phyloP scores from a whole-genome alignment of 768 basidiomycete species.

The Lentinula aciculospora region DNA sequence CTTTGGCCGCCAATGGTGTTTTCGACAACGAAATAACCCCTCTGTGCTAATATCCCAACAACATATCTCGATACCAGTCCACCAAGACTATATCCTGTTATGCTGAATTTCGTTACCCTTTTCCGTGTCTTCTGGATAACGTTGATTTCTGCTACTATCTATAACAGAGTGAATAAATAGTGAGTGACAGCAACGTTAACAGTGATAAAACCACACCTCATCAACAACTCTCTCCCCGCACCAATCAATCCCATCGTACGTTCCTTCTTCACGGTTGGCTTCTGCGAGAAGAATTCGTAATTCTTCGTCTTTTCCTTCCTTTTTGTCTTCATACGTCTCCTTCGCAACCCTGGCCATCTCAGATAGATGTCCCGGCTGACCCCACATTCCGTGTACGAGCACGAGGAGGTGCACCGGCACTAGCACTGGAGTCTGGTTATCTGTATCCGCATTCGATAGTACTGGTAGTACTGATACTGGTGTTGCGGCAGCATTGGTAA shows the following conservation, averaged over 20 bases:
- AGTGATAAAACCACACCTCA: conserved; percentile 45
- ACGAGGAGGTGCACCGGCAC: conserved; percentile 37
- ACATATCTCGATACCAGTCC: conserved; percentile 79
- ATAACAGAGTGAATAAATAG: background rate
- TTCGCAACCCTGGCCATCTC: conserved; percentile 51
- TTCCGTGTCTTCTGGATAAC: conserved; percentile 44
- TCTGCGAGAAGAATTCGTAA: conserved; percentile 62
- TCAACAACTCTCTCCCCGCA: conserved; percentile 73
- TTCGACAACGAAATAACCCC: conserved; percentile 39
- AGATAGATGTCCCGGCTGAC: conserved; percentile 58
- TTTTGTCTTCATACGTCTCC: conserved; percentile 28
- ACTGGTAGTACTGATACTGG: too few relatives aligned
- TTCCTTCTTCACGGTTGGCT: conserved; percentile 60
- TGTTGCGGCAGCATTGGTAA: too few relatives aligned
- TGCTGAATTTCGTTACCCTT: conserved; percentile 63
- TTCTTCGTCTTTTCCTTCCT: conserved; percentile 30
- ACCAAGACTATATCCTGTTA: conserved; percentile 76
- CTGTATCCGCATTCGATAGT: too few relatives aligned
- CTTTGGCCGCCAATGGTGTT: conserved; percentile 22
- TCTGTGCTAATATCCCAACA: conserved; percentile 34
- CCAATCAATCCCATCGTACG: conserved; percentile 84
- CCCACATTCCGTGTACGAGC: conserved; percentile 77
- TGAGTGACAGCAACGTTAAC: too few relatives aligned
- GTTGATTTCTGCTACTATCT: conserved; percentile 23
- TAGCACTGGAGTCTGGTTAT: too few relatives aligned